phyloP scores from a whole-genome alignment of 1,139 yeast genomes.

The Suhomyces atakaporum region DNA sequence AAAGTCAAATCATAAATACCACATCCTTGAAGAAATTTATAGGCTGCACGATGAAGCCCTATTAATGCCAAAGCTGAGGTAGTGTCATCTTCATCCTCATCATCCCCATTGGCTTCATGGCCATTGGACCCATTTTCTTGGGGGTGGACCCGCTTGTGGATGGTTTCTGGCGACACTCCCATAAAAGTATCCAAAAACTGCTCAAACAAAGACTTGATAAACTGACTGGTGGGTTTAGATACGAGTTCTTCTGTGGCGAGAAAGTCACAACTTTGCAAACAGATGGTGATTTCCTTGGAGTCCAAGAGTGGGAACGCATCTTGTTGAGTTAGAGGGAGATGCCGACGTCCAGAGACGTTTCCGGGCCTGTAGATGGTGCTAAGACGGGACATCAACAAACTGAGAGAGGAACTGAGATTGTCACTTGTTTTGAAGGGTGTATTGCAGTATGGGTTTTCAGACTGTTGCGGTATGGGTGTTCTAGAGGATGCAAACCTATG shows the following conservation, averaged over 20 bases:
- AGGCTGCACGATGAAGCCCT: constrained; percentile 60
- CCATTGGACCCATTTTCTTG: constrained; percentile 3
- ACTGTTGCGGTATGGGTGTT: too few species aligned
- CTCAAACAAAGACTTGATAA: constrained; percentile 61
- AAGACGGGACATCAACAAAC: constrained; percentile 33
- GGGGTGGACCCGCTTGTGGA: constrained; percentile 12
- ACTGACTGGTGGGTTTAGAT: constrained; percentile 64
- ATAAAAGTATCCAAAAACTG: constrained; percentile 72
- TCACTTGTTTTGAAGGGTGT: too few species aligned
- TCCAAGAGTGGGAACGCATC: constrained; percentile 69
- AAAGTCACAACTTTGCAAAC: constrained; percentile 66
- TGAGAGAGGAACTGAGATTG: too few species aligned
- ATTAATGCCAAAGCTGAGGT: constrained; percentile 30
- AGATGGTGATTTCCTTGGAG: constrained; percentile 59
- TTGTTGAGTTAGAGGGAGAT: constrained; percentile 17
- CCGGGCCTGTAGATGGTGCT: constrained; percentile 30
- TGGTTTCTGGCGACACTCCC: constrained; percentile 36
- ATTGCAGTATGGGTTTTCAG: background rate
- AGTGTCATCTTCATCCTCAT: constrained; percentile 38
- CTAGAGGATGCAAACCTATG: too few species aligned
- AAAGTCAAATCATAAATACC: constrained; percentile 79
- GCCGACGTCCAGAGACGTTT: constrained; percentile 20
- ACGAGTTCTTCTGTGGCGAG: constrained; percentile 64
- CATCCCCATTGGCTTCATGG: constrained; percentile 14
- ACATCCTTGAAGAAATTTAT: constrained; percentile 64